Base-by-base conservation (phyloP, 208 protist genomes). In the Trichomonas gallinae region DNA sequence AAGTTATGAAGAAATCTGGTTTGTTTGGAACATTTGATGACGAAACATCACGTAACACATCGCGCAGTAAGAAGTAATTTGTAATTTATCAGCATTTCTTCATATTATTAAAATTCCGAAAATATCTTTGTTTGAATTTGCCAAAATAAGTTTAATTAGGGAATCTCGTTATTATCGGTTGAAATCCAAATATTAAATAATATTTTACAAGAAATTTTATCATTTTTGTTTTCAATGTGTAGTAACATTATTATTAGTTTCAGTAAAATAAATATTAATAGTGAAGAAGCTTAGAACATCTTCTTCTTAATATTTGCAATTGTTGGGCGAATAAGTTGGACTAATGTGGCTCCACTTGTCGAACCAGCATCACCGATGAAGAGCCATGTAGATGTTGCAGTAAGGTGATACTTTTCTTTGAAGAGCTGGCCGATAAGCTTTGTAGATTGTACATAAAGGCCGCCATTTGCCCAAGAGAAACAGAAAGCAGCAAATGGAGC, bases 1-100 rank as follows among this genome's bases (percentile, higher is more conserved):
- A 81, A 44, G 38, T 96, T 26, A 96, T 96, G 93, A 72, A 96
- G 36, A 96, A 96, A 51, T 48, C 87, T 31, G 83, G 83, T 8
- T 48, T 89, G 31, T 89, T 46, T 46, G 83, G 83, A n/a, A 46
- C 83, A 0, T 85, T 85, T 85, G 81, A 85, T 85, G 81, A 85
- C 42, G 58, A 72, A 72, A 72, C 58, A n/a, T 72, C 58, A n/a
- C 58, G 58, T 72, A 21, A 21, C 6, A 72, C 58, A 72, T 4
- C 58, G 26, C 58, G 58, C 26, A n/a, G 21, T 4, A 72, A 72
- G 58, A 72, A 72, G 21, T 72, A 72, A 72, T 26, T n/a, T 72
- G 6, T 72, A 31, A 3, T 21, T 51, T 51, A 13, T 51, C 46
- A 15, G 13, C 13, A 51, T 51, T 51, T 51, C 13, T 51, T 51